Conservation (phyloP, 2,329 filamentous ascomycete species). For the Cucurbitaria berberidis region DNA sequence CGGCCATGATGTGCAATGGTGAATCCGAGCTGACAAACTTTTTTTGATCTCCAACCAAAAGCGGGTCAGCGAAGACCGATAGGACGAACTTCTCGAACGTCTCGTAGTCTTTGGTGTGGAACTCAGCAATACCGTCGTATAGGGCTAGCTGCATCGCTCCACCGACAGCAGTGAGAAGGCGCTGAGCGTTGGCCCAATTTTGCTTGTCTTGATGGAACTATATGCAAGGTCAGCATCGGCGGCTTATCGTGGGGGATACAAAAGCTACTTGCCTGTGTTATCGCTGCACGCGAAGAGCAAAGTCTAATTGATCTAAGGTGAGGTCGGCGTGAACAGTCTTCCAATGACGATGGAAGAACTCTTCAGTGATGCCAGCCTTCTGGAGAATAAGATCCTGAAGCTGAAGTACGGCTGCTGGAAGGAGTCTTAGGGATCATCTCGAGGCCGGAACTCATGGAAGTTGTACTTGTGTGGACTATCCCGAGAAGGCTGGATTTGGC, state of each 20-base stretch:
- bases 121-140: constrained; percentile 20
- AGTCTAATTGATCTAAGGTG: constrained; percentile 5
- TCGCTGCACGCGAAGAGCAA: constrained; percentile 7
- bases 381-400: constrained; percentile 10
- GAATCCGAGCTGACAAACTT: constrained; percentile 7
- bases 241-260: neutral
- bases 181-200: constrained; percentile 4
- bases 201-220: constrained; percentile 15
- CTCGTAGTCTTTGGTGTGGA: constrained; percentile 13
- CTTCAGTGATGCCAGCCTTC: constrained; percentile 7
- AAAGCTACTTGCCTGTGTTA: constrained; percentile 13
- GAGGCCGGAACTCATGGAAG: constrained; percentile 4
- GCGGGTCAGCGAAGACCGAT: constrained; percentile 1
- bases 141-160: constrained; percentile 6
- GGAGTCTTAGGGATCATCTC: neutral
- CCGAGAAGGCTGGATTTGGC: neutral
- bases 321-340: constrained; percentile 19
- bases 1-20: constrained; percentile 16
- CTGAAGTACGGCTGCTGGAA: constrained; percentile 8
- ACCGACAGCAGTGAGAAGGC: neutral
- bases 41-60: constrained; percentile 7
- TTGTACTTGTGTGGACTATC: neutral
- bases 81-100: constrained; percentile 8
- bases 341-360: constrained; percentile 20
- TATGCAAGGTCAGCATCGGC: neutral